These are phyloP conservation scores for Filobasidium wieringae DNA, from an alignment of 768 basidiomycete genomes.

Conservation along the genomic window DNA sequence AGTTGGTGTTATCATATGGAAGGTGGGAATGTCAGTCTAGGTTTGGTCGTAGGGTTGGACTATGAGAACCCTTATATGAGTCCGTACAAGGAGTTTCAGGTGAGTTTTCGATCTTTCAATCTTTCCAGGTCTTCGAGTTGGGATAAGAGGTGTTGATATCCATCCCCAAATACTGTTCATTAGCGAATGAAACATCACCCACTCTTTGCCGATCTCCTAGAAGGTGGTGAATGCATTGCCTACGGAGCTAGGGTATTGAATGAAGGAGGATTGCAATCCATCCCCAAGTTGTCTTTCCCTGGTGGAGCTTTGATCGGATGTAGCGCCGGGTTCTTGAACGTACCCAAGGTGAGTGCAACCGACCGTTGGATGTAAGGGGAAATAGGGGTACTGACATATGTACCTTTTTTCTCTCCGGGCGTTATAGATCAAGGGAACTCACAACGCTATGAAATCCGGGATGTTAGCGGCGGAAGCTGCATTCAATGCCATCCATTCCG, in stretches of 20 bases:
- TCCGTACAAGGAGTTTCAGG: conserved; percentile 88
- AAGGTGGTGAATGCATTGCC: conserved; percentile 64
- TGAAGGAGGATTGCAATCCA: conserved; percentile 85
- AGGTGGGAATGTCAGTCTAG: conserved; percentile 74
- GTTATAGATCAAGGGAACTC: conserved; percentile 76
- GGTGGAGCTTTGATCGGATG: conserved; percentile 92
- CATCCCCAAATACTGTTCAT: background rate
- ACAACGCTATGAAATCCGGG: conserved; percentile 98
- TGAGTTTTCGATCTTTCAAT: conserved; percentile 36
- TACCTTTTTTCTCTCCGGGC: background rate
- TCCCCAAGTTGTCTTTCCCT: conserved; percentile 78
- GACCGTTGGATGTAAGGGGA: background rate
- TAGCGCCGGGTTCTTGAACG: conserved; percentile 77
- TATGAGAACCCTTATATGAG: conserved; percentile 86
- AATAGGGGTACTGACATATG: background rate
- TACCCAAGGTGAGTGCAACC: conserved; percentile 52
- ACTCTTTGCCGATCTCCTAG: conserved; percentile 68
- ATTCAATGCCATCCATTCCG: conserved; percentile 49
- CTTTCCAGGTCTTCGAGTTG: background rate
- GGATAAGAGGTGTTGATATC: background rate
- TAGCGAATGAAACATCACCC: conserved; percentile 94
- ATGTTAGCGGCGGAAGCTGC: conserved; percentile 92
- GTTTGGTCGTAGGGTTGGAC: conserved; percentile 85
- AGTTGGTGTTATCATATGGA: conserved; percentile 95
- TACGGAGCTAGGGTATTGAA: conserved; percentile 84